Evolutionary conservation across 345 rosid species (phyloP).

Genomic region (Boechera stricta): DNA sequence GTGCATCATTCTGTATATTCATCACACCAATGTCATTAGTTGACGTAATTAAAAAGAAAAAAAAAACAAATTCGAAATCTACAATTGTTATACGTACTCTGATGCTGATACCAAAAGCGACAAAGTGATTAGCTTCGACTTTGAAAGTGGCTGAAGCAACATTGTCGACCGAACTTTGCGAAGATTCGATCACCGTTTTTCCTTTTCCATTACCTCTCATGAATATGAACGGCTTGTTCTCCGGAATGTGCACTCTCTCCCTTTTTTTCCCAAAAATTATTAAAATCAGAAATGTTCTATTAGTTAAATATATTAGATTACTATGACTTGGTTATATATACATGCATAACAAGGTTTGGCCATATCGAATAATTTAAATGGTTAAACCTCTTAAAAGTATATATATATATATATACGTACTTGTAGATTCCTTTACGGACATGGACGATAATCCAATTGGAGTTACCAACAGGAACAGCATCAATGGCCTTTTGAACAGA

Average conservation of each 20-base stretch:
- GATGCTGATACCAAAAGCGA: constrained; percentile 86
- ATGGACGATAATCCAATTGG: constrained; percentile 79
- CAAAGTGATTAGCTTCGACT: constrained; percentile 66
- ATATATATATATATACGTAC: constrained; percentile 44
- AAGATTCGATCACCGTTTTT: constrained; percentile 62
- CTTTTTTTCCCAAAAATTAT: constrained; percentile 43
- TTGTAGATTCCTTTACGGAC: constrained; percentile 81
- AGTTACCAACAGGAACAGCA: constrained; percentile 69
- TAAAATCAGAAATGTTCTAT: constrained; percentile 2
- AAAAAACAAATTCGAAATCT: background rate
- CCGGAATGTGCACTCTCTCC: constrained; percentile 77
- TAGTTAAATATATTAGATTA: background rate
- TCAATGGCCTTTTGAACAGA: constrained; percentile 81
- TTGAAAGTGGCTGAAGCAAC: constrained; percentile 77
- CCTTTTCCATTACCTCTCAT: constrained; percentile 97
- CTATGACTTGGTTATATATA: background rate
- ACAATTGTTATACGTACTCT: constrained; percentile 53
- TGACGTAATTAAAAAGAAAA: background rate
- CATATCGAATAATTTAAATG: background rate
- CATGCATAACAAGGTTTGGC: background rate
- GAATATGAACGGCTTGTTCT: constrained; percentile 75
- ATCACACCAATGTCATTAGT: constrained; percentile 5
- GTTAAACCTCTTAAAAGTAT: constrained; percentile 4
- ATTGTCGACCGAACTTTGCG: constrained; percentile 63
- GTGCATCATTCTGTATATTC: constrained; percentile 77